These are phyloP conservation scores for Terana coerulea DNA, from an alignment of 768 basidiomycete species.

Conservation along the genomic window DNA sequence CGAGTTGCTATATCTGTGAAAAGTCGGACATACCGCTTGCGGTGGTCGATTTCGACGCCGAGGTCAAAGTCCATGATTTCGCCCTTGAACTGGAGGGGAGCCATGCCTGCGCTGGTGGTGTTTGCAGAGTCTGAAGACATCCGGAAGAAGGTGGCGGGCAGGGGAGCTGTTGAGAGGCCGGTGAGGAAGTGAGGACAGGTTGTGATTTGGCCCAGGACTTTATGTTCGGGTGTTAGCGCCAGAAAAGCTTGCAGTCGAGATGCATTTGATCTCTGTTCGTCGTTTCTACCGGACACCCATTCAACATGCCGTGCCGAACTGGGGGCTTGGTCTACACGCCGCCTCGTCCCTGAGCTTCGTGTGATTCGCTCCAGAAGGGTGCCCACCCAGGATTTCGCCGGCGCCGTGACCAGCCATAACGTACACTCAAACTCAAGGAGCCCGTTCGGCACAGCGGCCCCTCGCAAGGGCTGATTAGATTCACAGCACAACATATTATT, in stretches of 20 bases:
- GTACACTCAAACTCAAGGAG: background rate
- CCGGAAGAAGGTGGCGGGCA: background rate
- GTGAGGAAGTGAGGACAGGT: background rate
- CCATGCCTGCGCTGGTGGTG: constrained; percentile 10
- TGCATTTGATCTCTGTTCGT: background rate
- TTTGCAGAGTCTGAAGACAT: constrained; percentile 14
- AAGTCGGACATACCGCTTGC: constrained; percentile 34
- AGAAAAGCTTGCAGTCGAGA: background rate
- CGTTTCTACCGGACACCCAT: too few species aligned
- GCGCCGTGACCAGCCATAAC: background rate
- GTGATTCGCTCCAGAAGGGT: background rate
- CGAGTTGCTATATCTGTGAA: constrained; percentile 36
- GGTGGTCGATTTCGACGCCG: constrained; percentile 28
- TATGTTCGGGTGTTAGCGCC: constrained; percentile 4
- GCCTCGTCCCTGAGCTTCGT: background rate
- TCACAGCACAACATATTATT: background rate
- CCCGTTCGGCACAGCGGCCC: constrained; percentile 1
- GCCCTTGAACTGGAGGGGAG: constrained; percentile 60
- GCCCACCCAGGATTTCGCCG: background rate
- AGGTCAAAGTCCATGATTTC: constrained; percentile 73
- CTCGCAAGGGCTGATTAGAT: background rate
- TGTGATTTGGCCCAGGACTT: background rate
- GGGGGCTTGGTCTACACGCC: constrained; percentile 1
- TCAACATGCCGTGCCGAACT: constrained; percentile 4
- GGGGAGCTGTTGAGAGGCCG: background rate